A percentile compares a stretch with the other conserved stretches of the same genome.
Conservation (phyloP, 2,329 filamentous ascomycete genomes). For the Thyridium curvatum region DNA sequence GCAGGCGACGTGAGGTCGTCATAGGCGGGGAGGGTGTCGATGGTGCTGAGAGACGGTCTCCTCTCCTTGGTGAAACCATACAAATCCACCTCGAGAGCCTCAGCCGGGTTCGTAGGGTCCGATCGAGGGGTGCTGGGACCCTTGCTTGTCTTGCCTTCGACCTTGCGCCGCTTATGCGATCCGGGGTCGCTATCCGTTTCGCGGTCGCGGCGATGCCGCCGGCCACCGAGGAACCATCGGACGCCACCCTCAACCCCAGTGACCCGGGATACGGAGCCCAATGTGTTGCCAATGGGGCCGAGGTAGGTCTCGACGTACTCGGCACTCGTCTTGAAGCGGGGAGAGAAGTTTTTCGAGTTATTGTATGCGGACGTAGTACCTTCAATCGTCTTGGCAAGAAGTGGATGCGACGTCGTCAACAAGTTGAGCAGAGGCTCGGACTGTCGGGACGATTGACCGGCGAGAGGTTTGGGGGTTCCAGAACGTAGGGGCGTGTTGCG, state of each 20-base stretch:
- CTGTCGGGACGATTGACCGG: conserved; percentile 38
- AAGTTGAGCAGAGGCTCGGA: conserved; percentile 80
- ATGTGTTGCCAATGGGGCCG: conserved; percentile 78
- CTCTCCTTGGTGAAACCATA: conserved; percentile 30
- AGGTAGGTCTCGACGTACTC: conserved; percentile 88
- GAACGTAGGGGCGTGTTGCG: conserved; percentile 33
- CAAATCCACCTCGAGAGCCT: conserved; percentile 11
- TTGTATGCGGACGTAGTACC: conserved; percentile 81
- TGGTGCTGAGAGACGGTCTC: conserved; percentile 58
- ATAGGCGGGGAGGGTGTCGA: conserved; percentile 77
- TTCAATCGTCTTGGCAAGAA: conserved; percentile 79
- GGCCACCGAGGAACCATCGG: conserved; percentile 70
- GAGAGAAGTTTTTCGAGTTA: conserved; percentile 83
- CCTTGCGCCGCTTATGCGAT: conserved; percentile 55
- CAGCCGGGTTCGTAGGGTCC: background rate
- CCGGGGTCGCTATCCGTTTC: conserved; percentile 33
- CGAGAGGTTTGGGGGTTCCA: conserved; percentile 8
- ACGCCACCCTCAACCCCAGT: conserved; percentile 86
- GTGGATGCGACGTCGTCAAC: conserved; percentile 80
- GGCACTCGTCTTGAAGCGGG: conserved; percentile 75
- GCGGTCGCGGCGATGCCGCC: conserved; percentile 44
- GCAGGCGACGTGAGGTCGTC: conserved; percentile 71
- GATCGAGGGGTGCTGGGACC: conserved; percentile 19
- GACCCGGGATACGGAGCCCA: conserved; percentile 73
- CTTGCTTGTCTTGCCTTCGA: conserved; percentile 23